Conservation (phyloP, 371 early-diverging fungal genomes). For the Apophysomyces trapeziformis region DNA sequence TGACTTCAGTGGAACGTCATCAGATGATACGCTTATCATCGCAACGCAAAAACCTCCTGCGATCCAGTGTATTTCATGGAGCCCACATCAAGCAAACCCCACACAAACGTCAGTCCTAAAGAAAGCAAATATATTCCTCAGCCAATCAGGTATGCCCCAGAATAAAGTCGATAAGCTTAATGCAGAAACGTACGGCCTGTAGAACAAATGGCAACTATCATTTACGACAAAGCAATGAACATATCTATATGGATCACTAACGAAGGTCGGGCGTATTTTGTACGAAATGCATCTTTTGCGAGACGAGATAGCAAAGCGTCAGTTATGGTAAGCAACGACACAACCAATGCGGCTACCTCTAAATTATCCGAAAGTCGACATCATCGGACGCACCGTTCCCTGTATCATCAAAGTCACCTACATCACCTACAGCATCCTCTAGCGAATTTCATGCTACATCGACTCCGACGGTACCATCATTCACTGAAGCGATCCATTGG, state of each 20-base stretch:
- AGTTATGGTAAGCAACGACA: constrained; percentile 9
- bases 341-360: not conserved
- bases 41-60: constrained; percentile 49
- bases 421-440: constrained; percentile 1
- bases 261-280: constrained; percentile 45
- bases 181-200: not conserved
- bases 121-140: constrained; percentile 29
- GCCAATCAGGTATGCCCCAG: constrained; percentile 23
- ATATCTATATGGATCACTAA: constrained; percentile 46
- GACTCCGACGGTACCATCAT: constrained; percentile 34
- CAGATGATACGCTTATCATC: constrained; percentile 49
- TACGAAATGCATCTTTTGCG: constrained; percentile 29
- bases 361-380: constrained; percentile 6
- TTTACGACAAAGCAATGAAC: constrained; percentile 45
- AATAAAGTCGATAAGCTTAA: not conserved
- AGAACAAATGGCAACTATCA: constrained; percentile 33
- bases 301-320: constrained; percentile 26
- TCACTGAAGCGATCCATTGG: constrained; percentile 41
- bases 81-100: constrained; percentile 47
- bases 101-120: constrained; percentile 43
- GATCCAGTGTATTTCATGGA: constrained; percentile 56
- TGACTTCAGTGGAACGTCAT: constrained; percentile 38
- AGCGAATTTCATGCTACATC: not conserved
- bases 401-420: constrained; percentile 2
- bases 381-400: constrained; percentile 10